A percentile compares a stretch with the other conserved stretches of the same genome.
These are phyloP conservation scores for Trichoderma koningiopsis DNA, from an alignment of 2,329 filamentous ascomycete genomes.

Conservation along the genomic window DNA sequence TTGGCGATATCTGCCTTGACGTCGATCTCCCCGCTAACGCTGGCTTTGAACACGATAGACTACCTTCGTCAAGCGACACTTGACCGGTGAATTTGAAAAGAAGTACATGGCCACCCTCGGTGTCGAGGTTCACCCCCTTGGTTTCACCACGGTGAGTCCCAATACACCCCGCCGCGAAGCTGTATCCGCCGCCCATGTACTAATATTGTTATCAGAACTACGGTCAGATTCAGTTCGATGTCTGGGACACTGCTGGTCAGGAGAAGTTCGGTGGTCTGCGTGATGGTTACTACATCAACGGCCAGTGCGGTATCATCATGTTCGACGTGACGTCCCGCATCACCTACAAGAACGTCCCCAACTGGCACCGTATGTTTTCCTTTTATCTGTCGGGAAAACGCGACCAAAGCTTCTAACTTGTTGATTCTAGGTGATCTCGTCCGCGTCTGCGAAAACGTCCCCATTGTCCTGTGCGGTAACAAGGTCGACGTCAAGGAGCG, in stretches of 20 bases:
- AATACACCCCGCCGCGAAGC: slow-evolving; percentile 28
- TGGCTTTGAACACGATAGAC: slow-evolving; percentile 61
- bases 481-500: slow-evolving; percentile 99
- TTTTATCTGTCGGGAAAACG: neutral
- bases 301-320: slow-evolving; percentile 99
- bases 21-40: slow-evolving; percentile 8
- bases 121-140: slow-evolving; percentile 98
- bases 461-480: slow-evolving; percentile 97
- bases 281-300: slow-evolving; percentile 99
- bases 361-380: slow-evolving; percentile 91
- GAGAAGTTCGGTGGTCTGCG: slow-evolving; percentile 99
- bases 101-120: slow-evolving; percentile 99
- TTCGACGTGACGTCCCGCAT: slow-evolving; percentile 99
- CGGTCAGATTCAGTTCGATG: slow-evolving; percentile 96
- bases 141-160: slow-evolving; percentile 89
- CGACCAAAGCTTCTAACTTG: slow-evolving; percentile 27
- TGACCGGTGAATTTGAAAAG: slow-evolving; percentile 99
- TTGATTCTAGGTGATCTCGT: slow-evolving; percentile 78
- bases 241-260: slow-evolving; percentile 98
- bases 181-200: slow-evolving; percentile 28
- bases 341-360: slow-evolving; percentile 99
- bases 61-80: slow-evolving; percentile 99
- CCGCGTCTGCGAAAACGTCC: slow-evolving; percentile 98
- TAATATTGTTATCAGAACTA: slow-evolving; percentile 67
- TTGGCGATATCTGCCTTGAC: slow-evolving; percentile 4